A percentile compares a stretch with the other conserved stretches of the same genome.
Conservation (phyloP, 2,329 filamentous ascomycete genomes). For the Dendrostoma leiphaemia region DNA sequence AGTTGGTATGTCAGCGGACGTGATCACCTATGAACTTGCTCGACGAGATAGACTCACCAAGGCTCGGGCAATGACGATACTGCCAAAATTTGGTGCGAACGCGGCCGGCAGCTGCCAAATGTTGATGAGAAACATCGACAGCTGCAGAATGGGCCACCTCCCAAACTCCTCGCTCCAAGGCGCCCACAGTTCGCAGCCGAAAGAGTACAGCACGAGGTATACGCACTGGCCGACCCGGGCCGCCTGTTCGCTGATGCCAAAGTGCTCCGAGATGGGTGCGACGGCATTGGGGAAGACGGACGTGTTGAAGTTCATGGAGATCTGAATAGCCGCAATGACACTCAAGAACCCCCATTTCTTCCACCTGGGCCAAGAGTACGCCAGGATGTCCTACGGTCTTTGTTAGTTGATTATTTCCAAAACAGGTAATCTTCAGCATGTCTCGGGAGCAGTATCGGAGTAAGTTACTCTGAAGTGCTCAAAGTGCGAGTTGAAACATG, state of each 20-base stretch:
- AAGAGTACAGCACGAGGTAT: constrained; percentile 51
- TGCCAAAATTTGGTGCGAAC: constrained; percentile 38
- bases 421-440: no score
- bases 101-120: constrained; percentile 50
- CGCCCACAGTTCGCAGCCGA: constrained; percentile 51
- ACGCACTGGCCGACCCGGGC: constrained; percentile 46
- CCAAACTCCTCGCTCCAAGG: constrained; percentile 55
- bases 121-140: constrained; percentile 50
- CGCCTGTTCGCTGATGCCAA: constrained; percentile 42
- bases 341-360: constrained; percentile 53
- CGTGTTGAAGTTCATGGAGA: constrained; percentile 57
- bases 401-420: no score
- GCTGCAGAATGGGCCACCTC: constrained; percentile 49
- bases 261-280: constrained; percentile 40
- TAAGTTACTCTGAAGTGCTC: no score
- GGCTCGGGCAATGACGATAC: constrained; percentile 41
- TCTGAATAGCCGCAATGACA: constrained; percentile 50
- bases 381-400: no score
- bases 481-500: no score
- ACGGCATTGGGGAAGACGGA: constrained; percentile 51
- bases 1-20: not conserved
- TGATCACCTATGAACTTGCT: not conserved
- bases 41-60: constrained; percentile 29
- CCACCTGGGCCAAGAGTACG: constrained; percentile 39
- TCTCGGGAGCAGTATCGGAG: no score